Conservation (phyloP, 805 yeast species). For the Wickerhamomyces sydowiorum region DNA sequence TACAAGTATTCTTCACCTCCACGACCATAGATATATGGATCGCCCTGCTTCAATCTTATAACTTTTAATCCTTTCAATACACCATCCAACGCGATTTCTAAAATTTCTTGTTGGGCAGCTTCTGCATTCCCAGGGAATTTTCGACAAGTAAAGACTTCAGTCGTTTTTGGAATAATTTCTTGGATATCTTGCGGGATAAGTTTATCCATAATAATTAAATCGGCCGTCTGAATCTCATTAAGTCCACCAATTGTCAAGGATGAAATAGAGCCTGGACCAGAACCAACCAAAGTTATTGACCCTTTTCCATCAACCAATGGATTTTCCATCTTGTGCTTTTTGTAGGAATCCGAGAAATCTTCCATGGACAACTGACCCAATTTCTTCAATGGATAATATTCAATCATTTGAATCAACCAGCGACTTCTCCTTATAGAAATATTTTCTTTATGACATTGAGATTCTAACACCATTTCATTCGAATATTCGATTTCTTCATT, state of each 20-base stretch:
- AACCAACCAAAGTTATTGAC: conserved; percentile 56
- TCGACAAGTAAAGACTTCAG: conserved; percentile 78
- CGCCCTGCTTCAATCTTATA: conserved; percentile 91
- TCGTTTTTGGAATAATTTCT: conserved; percentile 67
- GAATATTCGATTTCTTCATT: conserved; percentile 20
- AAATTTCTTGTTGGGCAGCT: conserved; percentile 80
- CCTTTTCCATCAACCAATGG: background rate
- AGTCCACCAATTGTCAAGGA: conserved; percentile 82
- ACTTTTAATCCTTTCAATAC: conserved; percentile 65
- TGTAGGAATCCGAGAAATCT: conserved; percentile 45
- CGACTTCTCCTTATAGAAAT: conserved; percentile 63
- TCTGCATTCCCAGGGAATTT: conserved; percentile 98
- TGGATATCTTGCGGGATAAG: conserved; percentile 85
- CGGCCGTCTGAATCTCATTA: conserved; percentile 75
- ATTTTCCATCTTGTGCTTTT: conserved; percentile 34
- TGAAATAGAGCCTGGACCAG: conserved; percentile 89
- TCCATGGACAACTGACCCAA: conserved; percentile 55
- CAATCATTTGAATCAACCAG: conserved; percentile 88
- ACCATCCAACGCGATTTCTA: conserved; percentile 64
- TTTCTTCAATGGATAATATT: conserved; percentile 73
- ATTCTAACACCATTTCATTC: conserved; percentile 27
- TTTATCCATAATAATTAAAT: conserved; percentile 82
- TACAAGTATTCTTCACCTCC: conserved; percentile 88
- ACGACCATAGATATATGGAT: conserved; percentile 92
- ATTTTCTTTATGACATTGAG: conserved; percentile 65